Conservation (phyloP, 2,329 filamentous ascomycete species). For the Chalaropsis ovoidea region DNA sequence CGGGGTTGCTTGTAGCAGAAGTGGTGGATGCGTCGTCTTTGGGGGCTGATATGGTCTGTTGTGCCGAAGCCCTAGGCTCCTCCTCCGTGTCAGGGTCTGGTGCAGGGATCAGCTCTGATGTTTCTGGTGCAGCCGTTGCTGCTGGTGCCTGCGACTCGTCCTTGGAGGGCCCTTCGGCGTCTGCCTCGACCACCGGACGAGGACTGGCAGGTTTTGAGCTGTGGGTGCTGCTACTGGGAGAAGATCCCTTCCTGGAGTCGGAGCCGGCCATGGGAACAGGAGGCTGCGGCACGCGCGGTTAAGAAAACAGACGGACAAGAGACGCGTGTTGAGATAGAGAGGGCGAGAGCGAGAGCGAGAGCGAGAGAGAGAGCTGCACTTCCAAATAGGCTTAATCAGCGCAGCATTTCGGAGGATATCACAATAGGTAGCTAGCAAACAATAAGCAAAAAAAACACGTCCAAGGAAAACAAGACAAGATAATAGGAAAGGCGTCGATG, state of each 20-base stretch:
- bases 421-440: background rate
- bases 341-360: background rate
- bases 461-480: background rate
- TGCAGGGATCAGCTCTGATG: background rate
- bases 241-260: background rate
- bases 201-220: background rate
- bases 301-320: background rate
- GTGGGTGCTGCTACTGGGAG: background rate
- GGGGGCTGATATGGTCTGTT: background rate
- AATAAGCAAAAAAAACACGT: background rate
- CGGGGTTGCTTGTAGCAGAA: background rate
- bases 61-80: background rate
- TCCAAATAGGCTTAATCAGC: constrained; percentile 5
- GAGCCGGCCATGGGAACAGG: background rate
- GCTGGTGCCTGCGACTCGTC: background rate
- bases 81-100: background rate
- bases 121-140: background rate
- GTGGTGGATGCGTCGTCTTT: background rate
- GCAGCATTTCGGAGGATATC: constrained; percentile 14
- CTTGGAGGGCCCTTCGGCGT: background rate
- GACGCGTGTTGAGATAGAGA: background rate
- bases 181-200: constrained; percentile 22
- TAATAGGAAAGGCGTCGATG: background rate
- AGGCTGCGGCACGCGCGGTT: background rate
- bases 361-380: constrained; percentile 3